Base-by-base conservation (phyloP, 192 early-diverging fungal genomes). In the Phycomyces nitens region DNA sequence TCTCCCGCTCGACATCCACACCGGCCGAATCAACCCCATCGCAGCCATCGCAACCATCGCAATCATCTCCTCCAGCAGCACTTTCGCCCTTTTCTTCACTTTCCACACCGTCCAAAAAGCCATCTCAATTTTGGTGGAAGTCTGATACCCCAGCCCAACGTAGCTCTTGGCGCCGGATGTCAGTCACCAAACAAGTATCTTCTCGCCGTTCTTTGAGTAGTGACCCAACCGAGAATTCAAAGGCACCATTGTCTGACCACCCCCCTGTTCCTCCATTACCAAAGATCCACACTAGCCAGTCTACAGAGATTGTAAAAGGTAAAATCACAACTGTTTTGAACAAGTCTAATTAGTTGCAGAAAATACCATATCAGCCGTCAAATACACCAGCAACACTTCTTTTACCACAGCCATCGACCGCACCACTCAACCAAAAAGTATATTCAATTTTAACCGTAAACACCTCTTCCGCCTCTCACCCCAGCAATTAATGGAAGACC, bases 401-500 rank as follows among this genome's bases (percentile, higher is more conserved):
- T 47, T 3, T 14, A 18, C 44, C 12, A 47, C 15, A 18, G 3
- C 2, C 11, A 7, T 47, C 26, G 18, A 62, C 18, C 21, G 23
- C n/a, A 18, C 21, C 29, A 18, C 27, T 9, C 62, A 64, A 5
- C 55, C 55, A 26, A 65, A 57, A 42, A 57, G 43, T 1, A n/a
- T 65, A 18, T 65, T 65, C 43, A 42, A 57, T 9, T 65, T 65
- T 39, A 57, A 65, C 29, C 64, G 55, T 27, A 20, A 24, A 1
- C 55, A 65, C 10, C 43, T 65, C 1, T 65, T 57, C 24, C 64
- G 64, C 44, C 16, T 44, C 12, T 56, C 54, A 29, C 64, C 64
- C 3, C 21, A 56, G 0, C 54, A 65, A 50, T 34, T 65, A 40
- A 65, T 65, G 42, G 38, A 34, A 23, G 38, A 43, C 18, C 39